These are phyloP conservation scores for Monilinia fructigena DNA, from an alignment of 2,329 filamentous ascomycete species.

Conservation along the genomic window DNA sequence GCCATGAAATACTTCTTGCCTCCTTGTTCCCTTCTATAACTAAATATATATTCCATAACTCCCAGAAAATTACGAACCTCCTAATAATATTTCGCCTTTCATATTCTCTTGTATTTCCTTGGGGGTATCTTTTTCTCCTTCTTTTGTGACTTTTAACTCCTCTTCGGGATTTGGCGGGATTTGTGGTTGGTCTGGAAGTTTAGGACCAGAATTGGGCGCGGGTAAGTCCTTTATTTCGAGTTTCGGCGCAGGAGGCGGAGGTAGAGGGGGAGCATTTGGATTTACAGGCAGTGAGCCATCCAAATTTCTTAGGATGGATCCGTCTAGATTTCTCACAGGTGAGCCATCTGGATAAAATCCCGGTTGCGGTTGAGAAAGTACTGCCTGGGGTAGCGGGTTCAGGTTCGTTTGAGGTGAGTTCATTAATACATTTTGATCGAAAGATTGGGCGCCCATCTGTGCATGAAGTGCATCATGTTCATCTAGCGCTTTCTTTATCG, in stretches of 20 bases:
- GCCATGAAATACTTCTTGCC: neutral
- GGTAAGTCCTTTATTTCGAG: constrained; percentile 8
- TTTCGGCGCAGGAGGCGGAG: neutral
- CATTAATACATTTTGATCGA: neutral
- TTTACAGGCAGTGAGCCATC: constrained; percentile 12
- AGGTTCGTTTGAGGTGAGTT: constrained; percentile 8
- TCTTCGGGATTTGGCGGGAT: neutral
- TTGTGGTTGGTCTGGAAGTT: neutral
- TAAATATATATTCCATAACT: neutral
- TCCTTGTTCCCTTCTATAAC: neutral
- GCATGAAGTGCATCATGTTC: constrained; percentile 25
- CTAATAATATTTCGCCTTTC: neutral
- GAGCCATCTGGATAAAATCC: constrained; percentile 14
- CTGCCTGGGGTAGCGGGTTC: constrained; percentile 6
- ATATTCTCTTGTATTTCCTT: neutral
- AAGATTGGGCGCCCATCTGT: constrained; percentile 11
- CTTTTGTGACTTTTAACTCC: neutral
- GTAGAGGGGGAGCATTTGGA: neutral
- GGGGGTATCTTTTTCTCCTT: neutral
- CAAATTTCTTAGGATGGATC: constrained; percentile 6
- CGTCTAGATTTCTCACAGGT: constrained; percentile 5
- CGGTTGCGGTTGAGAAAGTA: neutral
- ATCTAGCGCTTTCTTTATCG: constrained; percentile 30
- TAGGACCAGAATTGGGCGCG: neutral
- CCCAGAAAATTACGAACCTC: neutral